Base-by-base conservation (phyloP, 768 basidiomycete genomes). In the Boletus rubropictus region DNA sequence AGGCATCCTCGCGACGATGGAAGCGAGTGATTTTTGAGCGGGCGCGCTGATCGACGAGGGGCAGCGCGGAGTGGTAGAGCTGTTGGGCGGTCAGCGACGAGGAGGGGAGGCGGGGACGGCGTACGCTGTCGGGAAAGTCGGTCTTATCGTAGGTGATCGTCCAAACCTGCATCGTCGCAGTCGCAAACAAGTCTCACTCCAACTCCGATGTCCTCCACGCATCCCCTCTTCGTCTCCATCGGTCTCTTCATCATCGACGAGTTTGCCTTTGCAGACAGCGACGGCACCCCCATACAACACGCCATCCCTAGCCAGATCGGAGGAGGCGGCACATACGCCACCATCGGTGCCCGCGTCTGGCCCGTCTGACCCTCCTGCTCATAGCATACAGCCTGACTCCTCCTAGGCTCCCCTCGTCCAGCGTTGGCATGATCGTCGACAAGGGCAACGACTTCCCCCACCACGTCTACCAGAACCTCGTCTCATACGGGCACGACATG, bases 211-310 rank as follows among this genome's bases (percentile, higher is more conserved):
- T 24, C 60, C 25, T 31, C 29, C 31, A 31, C 29, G 4, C 20
- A 20, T 15, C 9, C 20, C 15, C 53, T 64, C 33, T 82, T 89
- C 39, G 79, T 78, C 17, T 80, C 83, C n/a, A 71, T 92, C 22
- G 92, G 91, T 7, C 81, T 92, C 79, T 94, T 94, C 70, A 93
- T 96, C 58, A 77, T 94, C 56, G 92, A 96, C 64, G 76, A 84
- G 3, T 85, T 80, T 58, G 57, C 69, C 39, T 33, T 31, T 42
- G 41, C 41, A 42, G 41, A 33, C 42, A 7, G 4, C 32, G 79
- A 84, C 79, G 85, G 75, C 81, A 63, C 28, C 33, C 22, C 41
- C 20, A 7, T 31, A 21, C 41, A 31, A 42, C 21, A 31, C 7
- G 33, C 42, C 10, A 7, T 24, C 21, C 42, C 22, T 0, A 12